phyloP scores from a whole-genome alignment of 2,329 filamentous ascomycete species.

The Metarhizium humberi region DNA sequence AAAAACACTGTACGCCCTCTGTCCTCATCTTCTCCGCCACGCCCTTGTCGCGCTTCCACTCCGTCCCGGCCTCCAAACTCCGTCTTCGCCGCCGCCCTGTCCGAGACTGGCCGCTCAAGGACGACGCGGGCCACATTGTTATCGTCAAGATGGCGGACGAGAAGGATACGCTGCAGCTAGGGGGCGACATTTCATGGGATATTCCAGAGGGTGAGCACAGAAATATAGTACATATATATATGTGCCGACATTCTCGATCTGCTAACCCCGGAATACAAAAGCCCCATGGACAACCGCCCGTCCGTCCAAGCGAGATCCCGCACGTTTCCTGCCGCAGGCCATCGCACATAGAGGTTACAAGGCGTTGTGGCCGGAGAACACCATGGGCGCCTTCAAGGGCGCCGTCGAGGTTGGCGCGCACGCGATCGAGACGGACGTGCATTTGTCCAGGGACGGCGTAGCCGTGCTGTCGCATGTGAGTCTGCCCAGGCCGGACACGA shows the following conservation, averaged over 20 bases:
- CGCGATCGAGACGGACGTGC: conserved; percentile 82
- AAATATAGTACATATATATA: neutral
- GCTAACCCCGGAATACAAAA: conserved; percentile 3
- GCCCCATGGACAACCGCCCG: conserved; percentile 26
- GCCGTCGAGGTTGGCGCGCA: conserved; percentile 68
- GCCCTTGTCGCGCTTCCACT: neutral
- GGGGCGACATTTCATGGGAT: neutral
- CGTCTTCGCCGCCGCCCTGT: neutral
- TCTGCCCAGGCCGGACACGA: neutral
- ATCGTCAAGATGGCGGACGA: conserved; percentile 1
- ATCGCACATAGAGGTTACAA: conserved; percentile 78
- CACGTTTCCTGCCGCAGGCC: conserved; percentile 48
- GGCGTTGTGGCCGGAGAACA: conserved; percentile 74
- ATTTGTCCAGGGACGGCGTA: conserved; percentile 71
- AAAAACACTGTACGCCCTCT: neutral
- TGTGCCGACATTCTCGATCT: neutral
- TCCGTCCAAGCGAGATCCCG: conserved; percentile 15
- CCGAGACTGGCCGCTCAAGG: neutral
- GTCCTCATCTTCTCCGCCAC: neutral
- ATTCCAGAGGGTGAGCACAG: neutral
- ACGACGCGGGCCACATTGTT: neutral
- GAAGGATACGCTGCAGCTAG: neutral
- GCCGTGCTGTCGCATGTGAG: conserved; percentile 76
- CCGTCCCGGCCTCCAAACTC: neutral
- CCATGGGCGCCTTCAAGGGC: conserved; percentile 65